Conservation (phyloP, 2,329 filamentous ascomycete genomes). For the Coniella lustricola region DNA sequence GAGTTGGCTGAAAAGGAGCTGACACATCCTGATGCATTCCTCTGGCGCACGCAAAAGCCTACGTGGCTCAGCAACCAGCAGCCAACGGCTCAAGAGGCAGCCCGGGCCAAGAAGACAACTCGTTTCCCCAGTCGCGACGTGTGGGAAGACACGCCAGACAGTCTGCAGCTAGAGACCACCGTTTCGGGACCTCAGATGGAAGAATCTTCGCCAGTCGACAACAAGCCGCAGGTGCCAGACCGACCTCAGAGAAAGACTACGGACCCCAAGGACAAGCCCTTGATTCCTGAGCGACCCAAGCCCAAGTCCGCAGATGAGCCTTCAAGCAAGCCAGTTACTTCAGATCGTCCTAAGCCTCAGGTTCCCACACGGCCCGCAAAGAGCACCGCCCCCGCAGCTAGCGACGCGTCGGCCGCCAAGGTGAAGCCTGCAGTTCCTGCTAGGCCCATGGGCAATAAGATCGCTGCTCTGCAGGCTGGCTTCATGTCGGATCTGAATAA, state of each 20-base stretch:
- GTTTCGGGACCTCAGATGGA: conserved; percentile 51
- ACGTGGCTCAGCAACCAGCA: conserved; percentile 42
- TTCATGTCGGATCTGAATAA: conserved; percentile 94
- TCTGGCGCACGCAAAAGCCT: conserved; percentile 43
- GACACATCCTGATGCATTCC: conserved; percentile 41
- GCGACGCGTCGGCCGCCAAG: conserved; percentile 47
- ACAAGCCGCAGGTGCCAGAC: conserved; percentile 51
- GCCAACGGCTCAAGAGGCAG: conserved; percentile 39
- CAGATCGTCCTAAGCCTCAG: conserved; percentile 51
- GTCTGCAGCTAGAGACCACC: conserved; percentile 70
- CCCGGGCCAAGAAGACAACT: conserved; percentile 51
- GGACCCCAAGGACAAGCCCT: conserved; percentile 33
- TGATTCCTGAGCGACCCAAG: conserved; percentile 48
- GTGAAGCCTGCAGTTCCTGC: conserved; percentile 79
- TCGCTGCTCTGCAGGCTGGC: conserved; percentile 81
- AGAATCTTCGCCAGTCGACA: conserved; percentile 31
- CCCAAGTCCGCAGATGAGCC: conserved; percentile 30
- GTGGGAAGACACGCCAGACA: conserved; percentile 91
- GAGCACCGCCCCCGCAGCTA: conserved; percentile 31
- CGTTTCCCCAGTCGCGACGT: conserved; percentile 89
- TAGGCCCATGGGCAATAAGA: conserved; percentile 74
- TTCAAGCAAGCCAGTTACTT: conserved; percentile 35
- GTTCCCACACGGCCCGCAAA: conserved; percentile 59
- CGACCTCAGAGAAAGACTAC: conserved; percentile 41
- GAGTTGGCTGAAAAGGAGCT: conserved; percentile 54